Evolutionary conservation across 345 rosid genomes (phyloP), one percentile per base, ranked within the genome.

Genomic region (Kandelia obovata): DNA sequence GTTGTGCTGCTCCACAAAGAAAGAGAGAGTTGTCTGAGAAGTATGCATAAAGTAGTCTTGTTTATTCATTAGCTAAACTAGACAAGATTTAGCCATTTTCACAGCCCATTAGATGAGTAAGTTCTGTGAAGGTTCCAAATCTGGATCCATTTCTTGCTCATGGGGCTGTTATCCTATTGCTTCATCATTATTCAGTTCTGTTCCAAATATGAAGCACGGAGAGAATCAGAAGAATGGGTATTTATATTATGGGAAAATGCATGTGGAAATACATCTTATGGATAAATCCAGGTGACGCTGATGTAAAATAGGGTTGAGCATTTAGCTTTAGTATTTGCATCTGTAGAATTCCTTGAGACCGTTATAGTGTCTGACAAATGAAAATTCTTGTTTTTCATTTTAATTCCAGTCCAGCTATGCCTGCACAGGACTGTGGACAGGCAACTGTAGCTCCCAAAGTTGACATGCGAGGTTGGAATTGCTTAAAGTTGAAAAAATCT

Each of bases 401-500:
- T 79, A 63, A 67, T 80, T 71, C 58, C 81, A 95, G 93, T 71
- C 80, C 75, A 78, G 68, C 73, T 58, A 61, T 71, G 53, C 61
- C 74, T 69, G 66, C 85, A 58, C 68, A 73, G 77, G 70, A 61
- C 60, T 25, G 37, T 68, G 73, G 63, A 53, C 80, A 66, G 81
- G 43, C 73, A 64, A 73, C 51, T 70, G n/a, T 31, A 32, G 73
- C 73, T 60, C 79, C 84, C 56, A 82, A 78, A 73, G 70, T 71
- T 52, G 96, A 86, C 74, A 71, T 73, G 65, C 89, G 87, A 66
- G 69, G 77, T 35, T 92, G 98, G 94, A 86, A 79, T 28, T 83
- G 90, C 51, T 89, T 85, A 34, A 90, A 83, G 81, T 55, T 68
- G 19, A 43, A 43, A 3, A 43, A 79, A 27, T 82, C 92, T 51